Evolutionary conservation across 208 protist genomes (phyloP), one percentile per base, ranked within the genome.

Genomic region (Leishmania guyanensis): DNA sequence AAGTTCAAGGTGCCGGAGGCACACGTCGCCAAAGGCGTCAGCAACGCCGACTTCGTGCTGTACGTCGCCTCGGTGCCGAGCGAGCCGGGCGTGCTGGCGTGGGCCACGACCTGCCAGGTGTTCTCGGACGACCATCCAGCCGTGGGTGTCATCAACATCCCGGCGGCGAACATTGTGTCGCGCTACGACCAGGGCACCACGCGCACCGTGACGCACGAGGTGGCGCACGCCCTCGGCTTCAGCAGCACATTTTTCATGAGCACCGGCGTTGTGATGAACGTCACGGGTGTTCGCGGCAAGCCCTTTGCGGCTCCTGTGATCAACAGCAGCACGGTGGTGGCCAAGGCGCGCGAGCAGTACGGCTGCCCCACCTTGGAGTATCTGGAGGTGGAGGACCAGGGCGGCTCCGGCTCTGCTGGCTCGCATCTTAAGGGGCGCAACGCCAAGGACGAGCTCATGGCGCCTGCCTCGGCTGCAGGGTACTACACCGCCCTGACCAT

Each of bases 391-490:
- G 95, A 98, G 85, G 88, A n/a, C n/a, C n/a, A n/a, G n/a, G n/a
- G n/a, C n/a, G n/a, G n/a, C n/a, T n/a, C n/a, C n/a, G n/a, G n/a
- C n/a, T n/a, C n/a, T n/a, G n/a, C n/a, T n/a, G 33, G 71, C 58
- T 98, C 94, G 33, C 95, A 98, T 87, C 97, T 95, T 93, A 93
- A 97, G 86, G 82, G 87, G 46, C 86, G 91, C 73, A 91, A 93
- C 60, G 89, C 93, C 12, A 86, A 84, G 66, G 91, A 98, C 48
- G 97, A 98, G 77, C 78, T 96, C 46, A 98, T 98, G 95, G 77
- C 90, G 26, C 84, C 81, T 16, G 73, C 79, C 6, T 20, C 12
- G 17, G 10, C 36, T 66, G 75, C 51, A 8, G 87, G 46, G 39
- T 96, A 79, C 77, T 94, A 91, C 82, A 94, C 79, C 20, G 82